phyloP scores from a whole-genome alignment of 1,139 yeast genomes.

The Saccharomyces hybrid region DNA sequence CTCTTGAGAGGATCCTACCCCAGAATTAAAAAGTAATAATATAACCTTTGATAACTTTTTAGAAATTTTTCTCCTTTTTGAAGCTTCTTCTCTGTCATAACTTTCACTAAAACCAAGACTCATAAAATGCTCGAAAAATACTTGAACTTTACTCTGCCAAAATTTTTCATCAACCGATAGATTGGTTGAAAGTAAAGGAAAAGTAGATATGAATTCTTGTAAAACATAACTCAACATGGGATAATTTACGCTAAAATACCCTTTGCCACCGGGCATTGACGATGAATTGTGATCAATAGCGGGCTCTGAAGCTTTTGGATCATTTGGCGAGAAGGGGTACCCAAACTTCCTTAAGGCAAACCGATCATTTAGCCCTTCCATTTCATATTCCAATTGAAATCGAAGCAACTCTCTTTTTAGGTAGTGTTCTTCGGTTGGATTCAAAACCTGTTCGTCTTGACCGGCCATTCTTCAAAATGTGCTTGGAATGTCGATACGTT shows the following conservation, averaged over 20 bases:
- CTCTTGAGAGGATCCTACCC: constrained; percentile 58
- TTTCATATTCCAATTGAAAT: constrained; percentile 54
- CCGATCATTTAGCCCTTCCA: constrained; percentile 49
- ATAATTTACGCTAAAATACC: constrained; percentile 1
- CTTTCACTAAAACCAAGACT: constrained; percentile 59
- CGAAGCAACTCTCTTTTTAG: constrained; percentile 72
- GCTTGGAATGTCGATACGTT: too few relatives aligned
- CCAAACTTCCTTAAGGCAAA: constrained; percentile 63
- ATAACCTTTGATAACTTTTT: constrained; percentile 54
- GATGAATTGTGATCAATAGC: background rate
- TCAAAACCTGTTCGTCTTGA: constrained; percentile 4
- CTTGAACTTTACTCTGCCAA: constrained; percentile 76
- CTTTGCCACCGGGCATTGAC: background rate
- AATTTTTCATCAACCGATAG: constrained; percentile 46
- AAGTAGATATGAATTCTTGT: constrained; percentile 50
- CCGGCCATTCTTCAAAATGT: background rate
- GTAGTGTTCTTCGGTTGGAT: constrained; percentile 72
- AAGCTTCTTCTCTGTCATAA: constrained; percentile 62
- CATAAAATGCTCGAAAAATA: constrained; percentile 71
- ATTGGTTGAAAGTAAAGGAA: constrained; percentile 61
- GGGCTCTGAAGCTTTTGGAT: constrained; percentile 19
- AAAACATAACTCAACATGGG: constrained; percentile 54
- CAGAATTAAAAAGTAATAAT: constrained; percentile 65
- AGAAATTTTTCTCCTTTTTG: constrained; percentile 64
- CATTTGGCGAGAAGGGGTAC: constrained; percentile 50